These are phyloP conservation scores for Aspergillus cavernicola DNA, from an alignment of 495 filamentous ascomycete species.

Conservation along the genomic window DNA sequence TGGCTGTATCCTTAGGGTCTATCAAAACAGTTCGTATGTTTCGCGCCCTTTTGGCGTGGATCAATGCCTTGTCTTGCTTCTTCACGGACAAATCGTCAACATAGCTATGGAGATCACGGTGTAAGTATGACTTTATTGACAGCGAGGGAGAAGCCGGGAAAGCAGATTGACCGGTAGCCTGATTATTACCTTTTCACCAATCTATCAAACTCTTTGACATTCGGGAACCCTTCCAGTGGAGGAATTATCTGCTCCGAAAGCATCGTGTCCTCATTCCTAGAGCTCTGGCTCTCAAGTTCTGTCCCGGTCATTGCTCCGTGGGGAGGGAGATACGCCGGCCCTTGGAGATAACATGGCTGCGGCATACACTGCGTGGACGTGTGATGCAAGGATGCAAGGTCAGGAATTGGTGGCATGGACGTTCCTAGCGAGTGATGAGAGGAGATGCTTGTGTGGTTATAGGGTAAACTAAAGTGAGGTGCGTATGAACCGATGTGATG, in stretches of 20 bases:
- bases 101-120: slow-evolving; percentile 28
- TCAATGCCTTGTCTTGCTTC: slow-evolving; percentile 58
- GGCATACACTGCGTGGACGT: slow-evolving; percentile 32
- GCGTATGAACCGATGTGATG: slow-evolving; percentile 36
- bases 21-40: slow-evolving; percentile 52
- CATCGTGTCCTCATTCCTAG: slow-evolving; percentile 39
- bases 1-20: slow-evolving; percentile 55
- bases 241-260: slow-evolving; percentile 43
- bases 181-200: slow-evolving; percentile 47
- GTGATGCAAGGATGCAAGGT: slow-evolving; percentile 32
- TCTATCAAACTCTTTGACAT: slow-evolving; percentile 50
- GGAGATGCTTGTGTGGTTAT: slow-evolving; percentile 32
- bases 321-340: slow-evolving; percentile 33
- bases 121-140: background rate
- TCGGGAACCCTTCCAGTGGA: slow-evolving; percentile 49
- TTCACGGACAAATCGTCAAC: slow-evolving; percentile 51
- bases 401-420: slow-evolving; percentile 30
- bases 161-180: no score
- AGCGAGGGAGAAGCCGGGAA: background rate
- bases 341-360: slow-evolving; percentile 34
- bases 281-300: slow-evolving; percentile 46
- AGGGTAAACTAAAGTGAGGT: slow-evolving; percentile 33
- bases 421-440: slow-evolving; percentile 32
- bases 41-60: slow-evolving; percentile 50
- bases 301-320: slow-evolving; percentile 32